A percentile compares a stretch with the other conserved stretches of the same genome.
phyloP scores from a whole-genome alignment of 306 rosid genomes.

The Carpinus viminea region DNA sequence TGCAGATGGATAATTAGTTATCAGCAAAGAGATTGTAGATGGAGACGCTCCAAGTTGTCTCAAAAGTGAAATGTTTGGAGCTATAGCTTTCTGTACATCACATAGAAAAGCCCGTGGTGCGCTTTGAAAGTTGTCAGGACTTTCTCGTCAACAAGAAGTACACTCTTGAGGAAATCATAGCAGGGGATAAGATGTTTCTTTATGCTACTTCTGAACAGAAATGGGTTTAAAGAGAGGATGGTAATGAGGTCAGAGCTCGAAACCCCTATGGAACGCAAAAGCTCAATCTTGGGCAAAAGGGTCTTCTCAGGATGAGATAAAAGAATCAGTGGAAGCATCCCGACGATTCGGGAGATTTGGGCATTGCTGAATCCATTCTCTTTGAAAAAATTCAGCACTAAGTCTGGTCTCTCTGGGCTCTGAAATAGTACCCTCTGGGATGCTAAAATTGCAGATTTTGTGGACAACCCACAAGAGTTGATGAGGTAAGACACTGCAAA shows the following conservation, averaged over 20 bases:
- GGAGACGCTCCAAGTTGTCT: background rate
- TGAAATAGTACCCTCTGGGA: no score
- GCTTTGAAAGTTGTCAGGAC: background rate
- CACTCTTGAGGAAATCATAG: no score
- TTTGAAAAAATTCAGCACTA: no score
- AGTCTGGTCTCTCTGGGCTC: no score
- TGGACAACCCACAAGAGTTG: no score
- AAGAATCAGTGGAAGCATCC: slow-evolving; percentile 14
- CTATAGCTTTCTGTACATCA: background rate
- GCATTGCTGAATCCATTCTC: background rate
- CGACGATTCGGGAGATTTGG: slow-evolving; percentile 20
- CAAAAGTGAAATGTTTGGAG: slow-evolving; percentile 31
- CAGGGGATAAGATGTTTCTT: no score
- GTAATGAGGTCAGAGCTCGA: background rate
- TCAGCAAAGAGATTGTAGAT: background rate
- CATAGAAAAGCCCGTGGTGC: background rate
- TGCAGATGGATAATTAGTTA: background rate
- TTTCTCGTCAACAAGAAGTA: slow-evolving; percentile 1
- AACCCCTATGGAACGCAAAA: no score
- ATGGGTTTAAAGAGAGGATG: background rate
- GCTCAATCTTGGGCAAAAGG: slow-evolving; percentile 12
- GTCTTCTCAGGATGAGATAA: slow-evolving; percentile 23
- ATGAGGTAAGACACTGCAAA: no score
- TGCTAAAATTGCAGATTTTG: no score
- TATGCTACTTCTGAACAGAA: background rate